These are phyloP conservation scores for Hypoxylon crocopeplum DNA, from an alignment of 495 filamentous ascomycete species.

Conservation along the genomic window DNA sequence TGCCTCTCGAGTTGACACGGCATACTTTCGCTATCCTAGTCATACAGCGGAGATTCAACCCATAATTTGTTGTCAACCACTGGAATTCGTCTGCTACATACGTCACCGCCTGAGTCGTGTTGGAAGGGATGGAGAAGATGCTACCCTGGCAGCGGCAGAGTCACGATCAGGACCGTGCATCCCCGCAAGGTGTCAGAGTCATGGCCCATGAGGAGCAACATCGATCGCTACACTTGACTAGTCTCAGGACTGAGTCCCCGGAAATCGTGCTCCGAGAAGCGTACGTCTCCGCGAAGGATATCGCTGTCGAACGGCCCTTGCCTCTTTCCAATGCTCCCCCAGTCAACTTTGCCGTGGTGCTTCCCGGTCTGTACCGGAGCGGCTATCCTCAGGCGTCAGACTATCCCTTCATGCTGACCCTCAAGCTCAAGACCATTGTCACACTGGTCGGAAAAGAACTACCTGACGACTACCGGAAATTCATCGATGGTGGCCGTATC, in stretches of 20 bases:
- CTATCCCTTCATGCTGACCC: constrained; percentile 65
- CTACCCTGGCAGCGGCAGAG: neutral
- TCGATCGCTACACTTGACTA: neutral
- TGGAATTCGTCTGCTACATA: neutral
- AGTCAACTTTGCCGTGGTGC: constrained; percentile 70
- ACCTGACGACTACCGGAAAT: constrained; percentile 62
- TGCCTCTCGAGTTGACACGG: neutral
- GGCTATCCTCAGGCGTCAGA: constrained; percentile 72
- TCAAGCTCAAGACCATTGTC: constrained; percentile 76
- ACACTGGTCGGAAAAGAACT: constrained; percentile 76
- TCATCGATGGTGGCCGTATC: constrained; percentile 68
- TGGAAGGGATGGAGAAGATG: constrained; percentile 6
- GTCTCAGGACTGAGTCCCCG: constrained; percentile 9
- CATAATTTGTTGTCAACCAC: neutral
- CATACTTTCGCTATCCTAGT: neutral
- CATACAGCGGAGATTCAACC: neutral
- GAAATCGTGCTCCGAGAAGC: constrained; percentile 20
- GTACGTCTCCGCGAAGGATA: constrained; percentile 22
- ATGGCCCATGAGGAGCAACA: neutral
- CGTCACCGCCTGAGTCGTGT: constrained; percentile 3
- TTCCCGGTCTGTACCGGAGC: constrained; percentile 76
- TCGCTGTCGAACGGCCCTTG: constrained; percentile 25
- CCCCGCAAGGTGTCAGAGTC: neutral
- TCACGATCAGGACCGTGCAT: neutral
- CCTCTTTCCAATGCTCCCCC: constrained; percentile 46